These are phyloP conservation scores for Mycosphaerella sp. DNA, from an alignment of 2,329 filamentous ascomycete genomes.

Conservation along the genomic window DNA sequence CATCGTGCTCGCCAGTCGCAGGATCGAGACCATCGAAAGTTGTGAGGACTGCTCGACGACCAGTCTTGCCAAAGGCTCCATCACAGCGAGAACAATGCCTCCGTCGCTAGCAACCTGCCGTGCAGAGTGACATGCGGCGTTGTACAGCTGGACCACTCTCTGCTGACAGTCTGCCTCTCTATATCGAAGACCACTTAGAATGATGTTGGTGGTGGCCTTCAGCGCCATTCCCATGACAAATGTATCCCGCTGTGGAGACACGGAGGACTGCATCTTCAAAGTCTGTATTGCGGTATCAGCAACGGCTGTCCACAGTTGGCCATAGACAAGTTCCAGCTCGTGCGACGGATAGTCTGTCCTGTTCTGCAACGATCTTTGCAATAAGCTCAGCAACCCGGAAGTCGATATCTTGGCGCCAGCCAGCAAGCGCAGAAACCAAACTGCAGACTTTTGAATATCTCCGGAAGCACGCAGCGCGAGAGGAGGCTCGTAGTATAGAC, in stretches of 20 bases:
- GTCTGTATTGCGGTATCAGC: slow-evolving; percentile 11
- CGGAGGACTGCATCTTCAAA: slow-evolving; percentile 8
- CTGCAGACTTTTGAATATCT: slow-evolving; percentile 11
- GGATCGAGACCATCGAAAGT: slow-evolving; percentile 5
- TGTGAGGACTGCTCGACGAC: slow-evolving; percentile 14
- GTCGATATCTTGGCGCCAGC: slow-evolving; percentile 16
- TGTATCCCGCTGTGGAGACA: slow-evolving; percentile 13
- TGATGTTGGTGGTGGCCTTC: slow-evolving; percentile 60
- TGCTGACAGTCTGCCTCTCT: neutral
- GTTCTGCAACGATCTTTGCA: slow-evolving; percentile 17
- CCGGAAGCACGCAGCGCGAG: slow-evolving; percentile 4
- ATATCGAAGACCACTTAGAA: slow-evolving; percentile 55
- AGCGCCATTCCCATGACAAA: slow-evolving; percentile 40
- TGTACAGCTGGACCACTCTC: slow-evolving; percentile 20
- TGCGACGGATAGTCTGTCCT: neutral
- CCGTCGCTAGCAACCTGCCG: slow-evolving; percentile 61
- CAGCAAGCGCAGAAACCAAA: slow-evolving; percentile 19
- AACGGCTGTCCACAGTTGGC: slow-evolving; percentile 17
- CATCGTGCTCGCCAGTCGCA: slow-evolving; percentile 20
- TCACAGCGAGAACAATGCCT: slow-evolving; percentile 57
- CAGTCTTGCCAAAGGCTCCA: slow-evolving; percentile 47
- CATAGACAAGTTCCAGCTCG: neutral
- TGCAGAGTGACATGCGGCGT: slow-evolving; percentile 44
- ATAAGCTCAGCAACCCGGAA: slow-evolving; percentile 15
- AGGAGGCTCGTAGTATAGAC: slow-evolving; percentile 22